phyloP scores from a whole-genome alignment of 192 early-diverging fungal species.

The Coemansia sp. region DNA sequence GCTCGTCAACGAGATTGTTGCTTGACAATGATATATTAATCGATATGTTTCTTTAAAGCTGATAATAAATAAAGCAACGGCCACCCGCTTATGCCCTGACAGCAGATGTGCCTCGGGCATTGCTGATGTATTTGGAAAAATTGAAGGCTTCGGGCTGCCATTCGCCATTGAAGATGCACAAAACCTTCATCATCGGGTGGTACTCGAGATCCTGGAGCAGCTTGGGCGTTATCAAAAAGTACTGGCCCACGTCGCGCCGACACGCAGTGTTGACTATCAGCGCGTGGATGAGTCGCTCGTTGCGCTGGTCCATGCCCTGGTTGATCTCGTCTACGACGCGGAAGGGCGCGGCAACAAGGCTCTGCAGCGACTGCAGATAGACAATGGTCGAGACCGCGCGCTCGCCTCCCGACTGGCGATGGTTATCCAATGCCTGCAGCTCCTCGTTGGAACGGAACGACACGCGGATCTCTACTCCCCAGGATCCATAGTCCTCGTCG shows the following conservation, averaged over 20 bases:
- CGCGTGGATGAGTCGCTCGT: conserved; percentile 92
- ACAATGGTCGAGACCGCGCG: conserved; percentile 93
- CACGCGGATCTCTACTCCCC: conserved; percentile 93
- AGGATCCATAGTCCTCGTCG: conserved; percentile 83
- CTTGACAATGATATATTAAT: neutral
- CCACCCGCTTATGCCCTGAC: neutral
- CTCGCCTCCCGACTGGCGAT: conserved; percentile 96
- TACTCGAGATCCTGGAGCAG: conserved; percentile 90
- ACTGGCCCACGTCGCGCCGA: conserved; percentile 55
- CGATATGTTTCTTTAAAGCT: too few relatives aligned
- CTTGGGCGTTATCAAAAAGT: conserved; percentile 99
- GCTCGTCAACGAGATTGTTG: conserved; percentile 29
- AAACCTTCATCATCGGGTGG: conserved; percentile 85
- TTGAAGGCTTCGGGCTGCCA: conserved; percentile 66
- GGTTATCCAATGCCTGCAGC: conserved; percentile 78
- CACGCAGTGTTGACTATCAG: conserved; percentile 86
- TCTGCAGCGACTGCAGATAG: conserved; percentile 93
- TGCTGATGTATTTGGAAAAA: conserved; percentile 37
- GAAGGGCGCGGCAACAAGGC: conserved; percentile 82
- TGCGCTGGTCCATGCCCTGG: conserved; percentile 98
- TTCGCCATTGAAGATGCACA: conserved; percentile 94
- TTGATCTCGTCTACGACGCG: conserved; percentile 99
- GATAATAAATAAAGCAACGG: too few relatives aligned
- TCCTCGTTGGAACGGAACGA: conserved; percentile 86
- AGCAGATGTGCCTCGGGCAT: conserved; percentile 12